Conservation (phyloP, 2,329 filamentous ascomycete species). For the Pezicula carpinea region DNA sequence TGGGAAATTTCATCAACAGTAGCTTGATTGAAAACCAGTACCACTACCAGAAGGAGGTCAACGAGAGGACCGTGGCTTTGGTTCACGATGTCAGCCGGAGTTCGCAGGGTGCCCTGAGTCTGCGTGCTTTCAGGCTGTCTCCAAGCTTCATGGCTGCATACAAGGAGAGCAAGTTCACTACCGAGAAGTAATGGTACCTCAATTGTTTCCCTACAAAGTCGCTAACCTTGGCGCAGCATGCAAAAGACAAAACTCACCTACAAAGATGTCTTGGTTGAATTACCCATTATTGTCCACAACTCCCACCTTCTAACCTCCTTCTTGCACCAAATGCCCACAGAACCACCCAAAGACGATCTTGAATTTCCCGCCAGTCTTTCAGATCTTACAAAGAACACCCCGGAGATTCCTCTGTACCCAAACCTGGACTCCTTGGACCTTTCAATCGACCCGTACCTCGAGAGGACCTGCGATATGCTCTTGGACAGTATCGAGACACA, state of each 20-base stretch:
- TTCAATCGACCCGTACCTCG: conserved; percentile 93
- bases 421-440: conserved; percentile 85
- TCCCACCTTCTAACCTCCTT: conserved; percentile 94
- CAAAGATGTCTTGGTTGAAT: conserved; percentile 88
- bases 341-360: conserved; percentile 61
- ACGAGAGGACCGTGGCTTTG: conserved; percentile 80
- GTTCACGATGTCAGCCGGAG: conserved; percentile 96
- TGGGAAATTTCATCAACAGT: conserved; percentile 96
- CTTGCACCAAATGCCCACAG: conserved; percentile 81
- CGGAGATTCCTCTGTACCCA: conserved; percentile 67
- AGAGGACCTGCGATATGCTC: conserved; percentile 95
- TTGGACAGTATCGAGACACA: conserved; percentile 96
- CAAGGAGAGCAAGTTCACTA: conserved; percentile 95
- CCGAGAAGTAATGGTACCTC: conserved; percentile 69
- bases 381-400: conserved; percentile 65
- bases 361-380: conserved; percentile 74
- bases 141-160: conserved; percentile 81
- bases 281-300: conserved; percentile 89
- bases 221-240: conserved; percentile 51
- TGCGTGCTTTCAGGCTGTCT: conserved; percentile 90
- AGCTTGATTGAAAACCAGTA: conserved; percentile 97
- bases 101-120: conserved; percentile 82
- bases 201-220: not conserved
- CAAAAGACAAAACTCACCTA: conserved; percentile 92
- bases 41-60: conserved; percentile 90